A percentile compares a stretch with the other conserved stretches of the same genome.
Conservation (phyloP, 129 eudicot genomes). For the Pulicaria dysenterica region DNA sequence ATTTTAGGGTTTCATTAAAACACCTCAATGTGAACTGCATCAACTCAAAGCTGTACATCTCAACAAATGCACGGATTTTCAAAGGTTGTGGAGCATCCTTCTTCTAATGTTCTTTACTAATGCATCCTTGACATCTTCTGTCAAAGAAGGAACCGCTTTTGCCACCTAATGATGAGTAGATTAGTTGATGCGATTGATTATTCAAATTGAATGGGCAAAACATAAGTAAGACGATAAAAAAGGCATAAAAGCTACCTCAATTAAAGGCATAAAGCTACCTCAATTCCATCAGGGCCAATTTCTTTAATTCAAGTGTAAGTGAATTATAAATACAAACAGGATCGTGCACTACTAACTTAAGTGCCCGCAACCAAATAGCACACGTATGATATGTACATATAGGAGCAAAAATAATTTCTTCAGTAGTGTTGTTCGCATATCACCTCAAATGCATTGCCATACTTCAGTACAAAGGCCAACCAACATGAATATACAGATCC, state of each 20-base stretch:
- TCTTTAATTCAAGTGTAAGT: slow-evolving; percentile 57
- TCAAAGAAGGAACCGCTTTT: slow-evolving; percentile 64
- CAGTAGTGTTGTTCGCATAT: background rate
- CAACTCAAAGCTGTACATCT: slow-evolving; percentile 69
- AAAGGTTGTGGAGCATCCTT: slow-evolving; percentile 75
- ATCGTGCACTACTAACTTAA: slow-evolving; percentile 53
- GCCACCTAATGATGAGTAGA: slow-evolving; percentile 40
- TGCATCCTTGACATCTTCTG: slow-evolving; percentile 66
- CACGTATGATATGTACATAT: background rate
- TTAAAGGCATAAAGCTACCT: no score
- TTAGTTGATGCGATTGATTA: background rate
- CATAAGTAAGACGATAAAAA: background rate
- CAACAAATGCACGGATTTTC: slow-evolving; percentile 69
- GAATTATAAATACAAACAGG: slow-evolving; percentile 58
- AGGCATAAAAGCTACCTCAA: slow-evolving; percentile 24
- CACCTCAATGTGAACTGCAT: slow-evolving; percentile 79
- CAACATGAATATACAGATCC: slow-evolving; percentile 74
- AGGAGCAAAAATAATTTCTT: background rate
- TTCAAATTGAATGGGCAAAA: background rate
- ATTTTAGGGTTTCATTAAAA: background rate
- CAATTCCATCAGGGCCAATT: slow-evolving; percentile 57
- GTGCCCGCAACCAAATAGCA: slow-evolving; percentile 40
- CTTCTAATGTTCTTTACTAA: slow-evolving; percentile 59
- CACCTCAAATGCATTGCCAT: slow-evolving; percentile 79
- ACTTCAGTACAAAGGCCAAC: slow-evolving; percentile 76